These are phyloP conservation scores for Pseudevernia furfuracea DNA, from an alignment of 495 filamentous ascomycete genomes.

Conservation along the genomic window DNA sequence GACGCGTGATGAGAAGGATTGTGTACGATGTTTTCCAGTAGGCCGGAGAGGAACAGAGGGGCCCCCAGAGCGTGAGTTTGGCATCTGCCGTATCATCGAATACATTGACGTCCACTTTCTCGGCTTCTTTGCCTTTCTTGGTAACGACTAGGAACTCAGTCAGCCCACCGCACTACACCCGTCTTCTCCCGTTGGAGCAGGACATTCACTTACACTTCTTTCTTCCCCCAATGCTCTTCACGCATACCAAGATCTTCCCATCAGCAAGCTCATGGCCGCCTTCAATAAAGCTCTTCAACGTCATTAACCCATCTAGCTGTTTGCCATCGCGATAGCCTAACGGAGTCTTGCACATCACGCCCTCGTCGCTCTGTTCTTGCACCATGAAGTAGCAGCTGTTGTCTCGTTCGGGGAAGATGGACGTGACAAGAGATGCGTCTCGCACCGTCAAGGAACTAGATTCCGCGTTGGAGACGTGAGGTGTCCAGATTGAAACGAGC, in stretches of 20 bases:
- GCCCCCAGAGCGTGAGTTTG: constrained; percentile 47
- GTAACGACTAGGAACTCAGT: constrained; percentile 34
- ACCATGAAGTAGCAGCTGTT: constrained; percentile 36
- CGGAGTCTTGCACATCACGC: constrained; percentile 34
- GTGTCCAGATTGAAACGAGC: constrained; percentile 27
- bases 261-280: constrained; percentile 36
- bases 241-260: constrained; percentile 38
- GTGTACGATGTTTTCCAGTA: constrained; percentile 47
- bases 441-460: constrained; percentile 6
- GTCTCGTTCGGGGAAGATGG: constrained; percentile 44
- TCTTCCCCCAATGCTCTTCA: constrained; percentile 40
- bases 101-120: constrained; percentile 46
- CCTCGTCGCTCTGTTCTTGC: constrained; percentile 35
- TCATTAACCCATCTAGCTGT: constrained; percentile 36
- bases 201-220: constrained; percentile 30
- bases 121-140: constrained; percentile 37
- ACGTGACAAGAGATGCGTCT: constrained; percentile 33
- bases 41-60: constrained; percentile 40
- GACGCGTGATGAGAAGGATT: constrained; percentile 49
- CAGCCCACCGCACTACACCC: background rate
- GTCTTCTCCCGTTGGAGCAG: background rate
- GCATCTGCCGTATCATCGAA: constrained; percentile 54
- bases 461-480: constrained; percentile 26
- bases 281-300: constrained; percentile 38
- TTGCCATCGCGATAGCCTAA: constrained; percentile 30